Evolutionary conservation across 1,139 yeast genomes (phyloP), one percentile per base, ranked within the genome.

Genomic region (Wickerhamomyces sp.): DNA sequence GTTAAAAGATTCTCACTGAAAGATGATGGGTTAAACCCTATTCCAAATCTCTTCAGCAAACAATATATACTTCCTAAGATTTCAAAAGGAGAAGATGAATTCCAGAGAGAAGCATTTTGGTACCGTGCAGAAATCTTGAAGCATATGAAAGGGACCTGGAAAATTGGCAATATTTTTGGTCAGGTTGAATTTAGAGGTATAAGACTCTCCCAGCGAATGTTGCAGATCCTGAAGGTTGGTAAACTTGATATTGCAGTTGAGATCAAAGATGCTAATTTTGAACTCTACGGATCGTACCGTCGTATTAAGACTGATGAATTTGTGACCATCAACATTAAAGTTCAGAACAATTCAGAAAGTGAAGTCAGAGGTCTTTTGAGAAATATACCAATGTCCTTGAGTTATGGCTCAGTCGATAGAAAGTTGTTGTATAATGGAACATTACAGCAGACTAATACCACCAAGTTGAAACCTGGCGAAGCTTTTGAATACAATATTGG

Each of bases 31-130:
- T 60, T 78, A 15, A 64, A 65, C 36, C 75, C 79, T 0, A 82
- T 91, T 31, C 98, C 98, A n/a, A 81, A 88, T 30, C 67, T 90
- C 38, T 57, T 61, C n/a, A 64, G 85, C 40, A 80, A 81, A 49
- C 96, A 90, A 64, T 87, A 81, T 58, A 72, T 89, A 18, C 84
- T 84, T 56, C 75, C 79, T 43, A 75, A 73, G 43, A 60, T 81
- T 30, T 68, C 79, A 0, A 75, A 65, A 55, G 83, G 75, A 46
- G 86, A 76, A 47, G 71, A 66, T 52, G 61, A 53, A 38, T 73
- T 68, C 43, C 74, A 80, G 65, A 73, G 79, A 48, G 81, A 81
- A 52, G 67, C 78, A 7, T 93, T 90, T 62, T 93, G 99, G 99
- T 75, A 85, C 47, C 68, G 95, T 46, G 81, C 84, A 46, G 72